Evolutionary conservation across 1,284 basidiomycete genomes (phyloP).

Genomic region (Rhodofomes roseus): DNA sequence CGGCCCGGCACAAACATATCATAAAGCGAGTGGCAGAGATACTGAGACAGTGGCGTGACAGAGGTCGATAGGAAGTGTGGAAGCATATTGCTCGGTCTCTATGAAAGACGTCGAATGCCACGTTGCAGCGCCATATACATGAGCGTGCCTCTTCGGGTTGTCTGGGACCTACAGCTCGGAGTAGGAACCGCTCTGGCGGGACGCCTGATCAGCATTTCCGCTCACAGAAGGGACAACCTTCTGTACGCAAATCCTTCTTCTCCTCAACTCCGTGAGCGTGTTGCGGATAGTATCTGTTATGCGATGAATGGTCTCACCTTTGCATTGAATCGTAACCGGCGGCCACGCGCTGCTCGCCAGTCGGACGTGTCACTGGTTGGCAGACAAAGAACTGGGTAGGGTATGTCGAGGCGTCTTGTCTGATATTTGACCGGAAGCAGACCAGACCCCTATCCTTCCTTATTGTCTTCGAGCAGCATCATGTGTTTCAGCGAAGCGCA

Average conservation of each 20-base stretch:
- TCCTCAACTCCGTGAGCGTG: not conserved
- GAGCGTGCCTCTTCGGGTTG: not conserved
- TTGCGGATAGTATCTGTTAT: not conserved
- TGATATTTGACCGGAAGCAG: not conserved
- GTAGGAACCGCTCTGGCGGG: not conserved
- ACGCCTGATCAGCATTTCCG: conserved; percentile 1
- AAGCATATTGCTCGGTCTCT: not conserved
- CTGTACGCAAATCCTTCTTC: not conserved
- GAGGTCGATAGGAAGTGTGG: not conserved
- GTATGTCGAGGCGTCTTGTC: not conserved
- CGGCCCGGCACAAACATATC: not conserved
- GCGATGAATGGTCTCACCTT: not conserved
- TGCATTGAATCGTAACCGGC: not conserved
- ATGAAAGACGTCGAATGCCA: not conserved
- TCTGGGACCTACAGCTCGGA: not conserved
- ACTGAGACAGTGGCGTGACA: not conserved
- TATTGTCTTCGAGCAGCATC: not conserved
- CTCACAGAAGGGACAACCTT: not conserved
- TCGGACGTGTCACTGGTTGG: too few species aligned
- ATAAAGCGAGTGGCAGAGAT: not conserved
- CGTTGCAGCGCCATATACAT: not conserved
- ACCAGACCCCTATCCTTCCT: not conserved
- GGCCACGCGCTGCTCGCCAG: too few species aligned
- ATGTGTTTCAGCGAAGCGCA: conserved; percentile 1
- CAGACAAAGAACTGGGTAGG: too few species aligned